Evolutionary conservation across 192 early-diverging fungal genomes (phyloP).

Genomic region (Umbelopsis sp.): DNA sequence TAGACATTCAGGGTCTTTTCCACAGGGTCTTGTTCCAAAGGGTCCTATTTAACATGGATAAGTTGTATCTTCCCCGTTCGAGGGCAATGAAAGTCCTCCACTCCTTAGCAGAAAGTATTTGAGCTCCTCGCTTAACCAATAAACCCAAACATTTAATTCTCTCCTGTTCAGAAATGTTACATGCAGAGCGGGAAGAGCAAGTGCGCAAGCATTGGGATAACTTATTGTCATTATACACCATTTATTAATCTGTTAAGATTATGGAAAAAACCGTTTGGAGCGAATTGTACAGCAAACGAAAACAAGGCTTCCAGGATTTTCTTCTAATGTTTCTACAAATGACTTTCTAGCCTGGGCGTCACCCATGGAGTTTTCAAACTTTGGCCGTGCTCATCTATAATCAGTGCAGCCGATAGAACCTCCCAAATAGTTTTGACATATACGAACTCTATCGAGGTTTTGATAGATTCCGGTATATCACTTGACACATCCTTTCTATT

Average conservation of each 20-base stretch:
- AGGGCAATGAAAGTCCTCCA: neutral
- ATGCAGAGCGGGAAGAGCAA: neutral
- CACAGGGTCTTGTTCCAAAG: neutral
- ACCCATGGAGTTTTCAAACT: neutral
- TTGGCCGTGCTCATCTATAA: neutral
- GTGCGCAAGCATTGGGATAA: neutral
- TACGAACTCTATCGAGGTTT: conserved; percentile 66
- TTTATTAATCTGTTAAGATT: no score
- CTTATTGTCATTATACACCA: no score
- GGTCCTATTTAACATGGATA: neutral
- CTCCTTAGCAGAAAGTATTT: neutral
- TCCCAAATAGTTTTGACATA: conserved; percentile 65
- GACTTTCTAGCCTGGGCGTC: conserved; percentile 6
- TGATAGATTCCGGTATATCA: conserved; percentile 69
- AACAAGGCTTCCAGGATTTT: neutral
- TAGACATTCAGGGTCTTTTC: neutral
- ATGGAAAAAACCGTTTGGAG: no score
- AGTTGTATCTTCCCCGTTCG: neutral
- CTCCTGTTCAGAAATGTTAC: neutral
- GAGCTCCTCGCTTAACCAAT: neutral
- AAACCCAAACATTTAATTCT: neutral
- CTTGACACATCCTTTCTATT: conserved; percentile 73
- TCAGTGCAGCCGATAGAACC: conserved; percentile 58
- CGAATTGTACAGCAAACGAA: no score
- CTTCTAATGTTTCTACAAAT: neutral